Conservation (phyloP, 345 rosid genomes). For the thale cress (Arabidopsis thaliana) region DNA sequence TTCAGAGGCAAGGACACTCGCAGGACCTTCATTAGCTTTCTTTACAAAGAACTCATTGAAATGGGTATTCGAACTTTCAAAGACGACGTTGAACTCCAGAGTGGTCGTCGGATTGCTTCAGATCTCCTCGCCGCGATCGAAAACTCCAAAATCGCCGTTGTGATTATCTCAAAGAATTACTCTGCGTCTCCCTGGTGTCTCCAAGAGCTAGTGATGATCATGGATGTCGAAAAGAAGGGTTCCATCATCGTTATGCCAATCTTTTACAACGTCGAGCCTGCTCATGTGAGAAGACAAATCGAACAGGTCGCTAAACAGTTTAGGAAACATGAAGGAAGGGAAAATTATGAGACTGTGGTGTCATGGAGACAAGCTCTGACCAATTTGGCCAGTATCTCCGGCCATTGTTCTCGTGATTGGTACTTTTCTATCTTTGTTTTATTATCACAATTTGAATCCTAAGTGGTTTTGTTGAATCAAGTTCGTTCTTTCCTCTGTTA, state of each 20-base stretch:
- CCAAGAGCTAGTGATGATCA: constrained; percentile 27
- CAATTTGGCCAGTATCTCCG: constrained; percentile 23
- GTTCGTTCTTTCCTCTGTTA: not conserved
- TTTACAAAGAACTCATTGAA: constrained; percentile 15
- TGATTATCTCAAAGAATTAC: constrained; percentile 25
- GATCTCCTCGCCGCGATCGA: constrained; percentile 28
- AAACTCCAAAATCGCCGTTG: constrained; percentile 19
- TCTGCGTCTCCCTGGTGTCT: constrained; percentile 34
- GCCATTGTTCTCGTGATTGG: constrained; percentile 29
- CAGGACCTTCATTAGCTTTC: constrained; percentile 23
- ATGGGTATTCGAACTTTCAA: constrained; percentile 25
- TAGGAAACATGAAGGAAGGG: constrained; percentile 26
- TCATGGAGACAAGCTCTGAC: constrained; percentile 36
- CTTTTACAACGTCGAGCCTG: constrained; percentile 32
- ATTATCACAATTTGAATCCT: not conserved
- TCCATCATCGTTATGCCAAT: constrained; percentile 29
- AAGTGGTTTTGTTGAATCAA: not conserved
- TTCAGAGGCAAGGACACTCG: constrained; percentile 45
- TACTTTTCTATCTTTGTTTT: not conserved
- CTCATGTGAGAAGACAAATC: constrained; percentile 22
- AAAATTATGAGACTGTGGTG: constrained; percentile 15
- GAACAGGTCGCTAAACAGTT: constrained; percentile 33
- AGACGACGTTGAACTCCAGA: constrained; percentile 32
- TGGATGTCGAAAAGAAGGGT: constrained; percentile 1
- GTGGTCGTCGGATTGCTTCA: constrained; percentile 26